Evolutionary conservation across 768 basidiomycete genomes (phyloP), one percentile per base, ranked within the genome.

Genomic region (Trametes punicea): DNA sequence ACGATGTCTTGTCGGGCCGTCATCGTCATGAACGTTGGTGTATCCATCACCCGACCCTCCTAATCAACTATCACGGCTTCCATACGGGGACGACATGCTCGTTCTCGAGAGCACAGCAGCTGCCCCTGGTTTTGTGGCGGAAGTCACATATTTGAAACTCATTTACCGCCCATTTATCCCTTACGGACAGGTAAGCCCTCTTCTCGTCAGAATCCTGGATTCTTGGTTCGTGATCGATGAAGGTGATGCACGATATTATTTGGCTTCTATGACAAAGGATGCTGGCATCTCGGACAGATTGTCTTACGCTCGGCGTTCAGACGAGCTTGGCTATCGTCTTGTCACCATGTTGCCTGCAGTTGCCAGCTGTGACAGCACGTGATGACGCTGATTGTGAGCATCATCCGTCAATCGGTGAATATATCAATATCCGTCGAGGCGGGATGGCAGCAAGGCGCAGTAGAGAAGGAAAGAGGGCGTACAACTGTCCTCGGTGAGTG

Each of bases 101-200:
- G 16, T 10, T 18, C 36, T 38, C n/a, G n/a, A 34, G 15, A 18
- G 54, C 54, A 55, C 54, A 48, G 54, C 54, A 46, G 46, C 53
- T 25, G 20, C 30, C 39, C 55, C 55, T 56, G 47, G 21, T 18
- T 56, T 56, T 34, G 47, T 55, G 26, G 27, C 39, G 34, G n/a
- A n/a, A n/a, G n/a, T n/a, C n/a, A n/a, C n/a, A n/a, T n/a, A n/a
- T n/a, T n/a, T n/a, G n/a, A n/a, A n/a, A n/a, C n/a, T n/a, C n/a
- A n/a, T n/a, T n/a, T n/a, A n/a, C n/a, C n/a, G n/a, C n/a, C n/a
- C n/a, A n/a, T n/a, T n/a, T n/a, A n/a, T n/a, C n/a, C n/a, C n/a
- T n/a, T 6, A 20, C 23, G 40, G 0, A 25, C 7, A 18, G 31
- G 51, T 45, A 45, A 27, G 51, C 6, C 29, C 11, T 6, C 20